Conservation (phyloP, 306 rosid genomes). For the Vigna hirtella region DNA sequence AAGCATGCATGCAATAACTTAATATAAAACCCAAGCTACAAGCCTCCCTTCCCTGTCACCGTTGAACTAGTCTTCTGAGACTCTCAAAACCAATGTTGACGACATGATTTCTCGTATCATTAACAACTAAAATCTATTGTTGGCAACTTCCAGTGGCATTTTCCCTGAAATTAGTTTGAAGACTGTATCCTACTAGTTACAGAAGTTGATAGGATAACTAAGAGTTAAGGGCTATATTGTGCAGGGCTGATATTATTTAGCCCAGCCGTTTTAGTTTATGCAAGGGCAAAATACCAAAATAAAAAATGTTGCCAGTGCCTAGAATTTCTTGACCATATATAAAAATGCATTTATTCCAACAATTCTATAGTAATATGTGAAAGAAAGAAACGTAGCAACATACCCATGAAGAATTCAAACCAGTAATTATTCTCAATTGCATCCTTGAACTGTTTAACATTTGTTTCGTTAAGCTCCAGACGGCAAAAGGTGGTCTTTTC, state of each 20-base stretch:
- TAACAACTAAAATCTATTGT: constrained; percentile 12
- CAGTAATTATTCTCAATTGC: constrained; percentile 93
- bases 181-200: not conserved
- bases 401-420: constrained; percentile 99
- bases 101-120: constrained; percentile 1
- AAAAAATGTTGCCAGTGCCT: constrained; percentile 1
- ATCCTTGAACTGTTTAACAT: constrained; percentile 87
- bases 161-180: constrained; percentile 23
- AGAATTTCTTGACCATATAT: constrained; percentile 4
- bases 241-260: constrained; percentile 15
- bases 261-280: constrained; percentile 10
- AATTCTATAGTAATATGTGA: constrained; percentile 14
- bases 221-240: not conserved
- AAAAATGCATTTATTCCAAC: constrained; percentile 23
- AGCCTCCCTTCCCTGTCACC: constrained; percentile 5
- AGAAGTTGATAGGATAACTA: constrained; percentile 21
- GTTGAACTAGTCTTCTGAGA: constrained; percentile 24
- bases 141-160: constrained; percentile 11
- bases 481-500: constrained; percentile 73
- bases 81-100: constrained; percentile 10
- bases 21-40: not conserved
- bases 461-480: constrained; percentile 64
- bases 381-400: constrained; percentile 47
- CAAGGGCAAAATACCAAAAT: constrained; percentile 25
- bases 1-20: constrained; percentile 12